Conservation (phyloP, 2,329 filamentous ascomycete genomes). For the Talaromyces sp. region DNA sequence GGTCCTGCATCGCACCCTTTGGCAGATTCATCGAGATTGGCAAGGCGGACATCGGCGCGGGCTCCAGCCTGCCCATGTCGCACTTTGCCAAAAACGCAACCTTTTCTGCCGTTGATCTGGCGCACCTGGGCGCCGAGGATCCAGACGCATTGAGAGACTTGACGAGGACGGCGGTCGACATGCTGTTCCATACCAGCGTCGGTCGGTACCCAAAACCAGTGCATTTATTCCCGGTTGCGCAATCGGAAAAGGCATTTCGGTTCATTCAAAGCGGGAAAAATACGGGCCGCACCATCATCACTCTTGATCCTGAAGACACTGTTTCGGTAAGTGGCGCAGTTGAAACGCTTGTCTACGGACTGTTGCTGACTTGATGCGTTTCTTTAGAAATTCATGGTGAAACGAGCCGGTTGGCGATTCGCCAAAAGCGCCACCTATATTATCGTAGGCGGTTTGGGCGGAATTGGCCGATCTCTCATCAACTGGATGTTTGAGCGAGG, state of each 20-base stretch:
- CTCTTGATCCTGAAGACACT: too few species aligned
- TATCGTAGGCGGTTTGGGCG: not conserved
- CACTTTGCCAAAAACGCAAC: conserved; percentile 11
- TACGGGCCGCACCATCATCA: too few species aligned
- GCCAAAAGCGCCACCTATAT: not conserved
- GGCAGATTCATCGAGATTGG: conserved; percentile 14
- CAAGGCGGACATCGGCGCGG: conserved; percentile 8
- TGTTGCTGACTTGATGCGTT: not conserved
- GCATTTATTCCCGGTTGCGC: conserved; percentile 3
- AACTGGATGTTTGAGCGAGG: not conserved
- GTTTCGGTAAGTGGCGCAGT: not conserved
- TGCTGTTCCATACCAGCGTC: not conserved
- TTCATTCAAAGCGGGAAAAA: conserved; percentile 11
- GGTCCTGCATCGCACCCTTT: conserved; percentile 12
- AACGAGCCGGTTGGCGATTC: conserved; percentile 1
- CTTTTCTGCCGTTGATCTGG: conserved; percentile 11
- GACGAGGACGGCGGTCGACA: conserved; percentile 10
- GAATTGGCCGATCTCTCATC: not conserved
- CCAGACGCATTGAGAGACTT: conserved; percentile 9
- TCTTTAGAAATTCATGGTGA: conserved; percentile 1
- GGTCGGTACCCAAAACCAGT: conserved; percentile 2
- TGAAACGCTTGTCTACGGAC: not conserved
- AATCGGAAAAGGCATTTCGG: conserved; percentile 14
- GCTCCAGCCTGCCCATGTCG: conserved; percentile 4
- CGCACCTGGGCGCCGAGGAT: conserved; percentile 4